Base-by-base conservation (phyloP, 2,329 filamentous ascomycete genomes). In the Trichoderma atroviride region DNA sequence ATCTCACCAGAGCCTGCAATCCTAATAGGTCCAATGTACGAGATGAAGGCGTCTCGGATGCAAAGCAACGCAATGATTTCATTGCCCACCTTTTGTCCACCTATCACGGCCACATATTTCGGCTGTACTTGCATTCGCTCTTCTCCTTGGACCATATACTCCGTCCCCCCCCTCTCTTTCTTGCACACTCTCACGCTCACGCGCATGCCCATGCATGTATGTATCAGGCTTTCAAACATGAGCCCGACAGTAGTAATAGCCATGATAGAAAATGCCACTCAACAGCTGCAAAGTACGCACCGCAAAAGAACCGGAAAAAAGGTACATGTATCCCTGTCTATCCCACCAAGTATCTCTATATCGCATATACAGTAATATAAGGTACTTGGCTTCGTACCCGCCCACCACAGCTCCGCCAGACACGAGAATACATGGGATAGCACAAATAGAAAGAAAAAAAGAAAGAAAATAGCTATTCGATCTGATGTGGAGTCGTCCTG, bases 231-330 rank as follows among this genome's bases (percentile, higher is more conserved):
- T 24, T 22, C 33, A 19, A 35, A 4, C 16, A 24, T 5, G 11
- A 50, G 10, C 13, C 22, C n/a, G 19, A 19, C 40, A n/a, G 19
- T 9, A 43, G 40, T 9, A n/a, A 43, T 19, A 43, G 37, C n/a
- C 37, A 19, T 43, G 37, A 43, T 16, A 43, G 7, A 14, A 29
- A 50, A 61, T 61, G 13, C 59, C 27, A 62, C 59, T 43, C 59
- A 62, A 62, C 59, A 62, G n/a, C 43, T 52, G n/a, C 13, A n/a
- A 43, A 31, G 19, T 40, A 50, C 35, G n/a, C 59, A 62, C 59
- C 58, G 40, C 40, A 62, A 43, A 62, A 19, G 59, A 35, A 29
- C 43, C 59, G 59, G 33, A 16, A 24, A 14, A 50, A 24, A 50
- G 53, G 53, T 33, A 33, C 29, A n/a, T 56, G 53, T n/a, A 33